Evolutionary conservation across 2,329 filamentous ascomycete species (phyloP).

Genomic region (Talaromyces sp.): DNA sequence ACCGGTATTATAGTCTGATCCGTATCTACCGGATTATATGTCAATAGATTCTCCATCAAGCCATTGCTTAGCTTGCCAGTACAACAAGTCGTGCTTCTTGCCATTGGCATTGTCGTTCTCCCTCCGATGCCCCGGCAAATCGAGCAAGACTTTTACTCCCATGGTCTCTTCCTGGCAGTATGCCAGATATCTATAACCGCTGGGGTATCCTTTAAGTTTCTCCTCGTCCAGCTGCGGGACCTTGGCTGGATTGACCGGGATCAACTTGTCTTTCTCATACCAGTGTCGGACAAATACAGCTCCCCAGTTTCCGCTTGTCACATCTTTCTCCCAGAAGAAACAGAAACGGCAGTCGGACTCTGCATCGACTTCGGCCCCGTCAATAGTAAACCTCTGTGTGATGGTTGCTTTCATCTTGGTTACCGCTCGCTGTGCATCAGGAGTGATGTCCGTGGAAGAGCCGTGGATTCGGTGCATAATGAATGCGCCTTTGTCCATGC

Average conservation of each 20-base stretch:
- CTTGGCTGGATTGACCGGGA: constrained; percentile 39
- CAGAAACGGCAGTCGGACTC: constrained; percentile 45
- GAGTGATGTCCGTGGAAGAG: constrained; percentile 38
- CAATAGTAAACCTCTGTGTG: constrained; percentile 43
- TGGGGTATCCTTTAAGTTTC: constrained; percentile 36
- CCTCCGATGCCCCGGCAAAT: constrained; percentile 43
- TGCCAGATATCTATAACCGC: constrained; percentile 42
- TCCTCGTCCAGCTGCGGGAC: constrained; percentile 38
- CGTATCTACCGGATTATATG: not conserved
- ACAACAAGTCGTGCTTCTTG: constrained; percentile 43
- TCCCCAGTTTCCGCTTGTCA: constrained; percentile 27
- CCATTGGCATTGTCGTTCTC: constrained; percentile 29
- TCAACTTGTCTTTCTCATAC: constrained; percentile 51
- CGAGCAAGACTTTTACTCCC: constrained; percentile 39
- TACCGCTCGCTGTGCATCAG: constrained; percentile 35
- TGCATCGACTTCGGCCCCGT: constrained; percentile 40
- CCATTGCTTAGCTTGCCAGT: constrained; percentile 41
- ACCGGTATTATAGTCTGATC: too few relatives aligned
- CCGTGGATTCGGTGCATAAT: constrained; percentile 53
- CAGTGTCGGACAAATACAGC: constrained; percentile 44
- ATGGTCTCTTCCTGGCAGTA: constrained; percentile 41
- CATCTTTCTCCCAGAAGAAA: constrained; percentile 39
- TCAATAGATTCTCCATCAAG: constrained; percentile 30
- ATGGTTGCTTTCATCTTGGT: constrained; percentile 50
- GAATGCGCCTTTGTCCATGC: constrained; percentile 48